Evolutionary conservation across 108 stramenopile species (phyloP).

Genomic region (Poteriospumella lacustris): DNA sequence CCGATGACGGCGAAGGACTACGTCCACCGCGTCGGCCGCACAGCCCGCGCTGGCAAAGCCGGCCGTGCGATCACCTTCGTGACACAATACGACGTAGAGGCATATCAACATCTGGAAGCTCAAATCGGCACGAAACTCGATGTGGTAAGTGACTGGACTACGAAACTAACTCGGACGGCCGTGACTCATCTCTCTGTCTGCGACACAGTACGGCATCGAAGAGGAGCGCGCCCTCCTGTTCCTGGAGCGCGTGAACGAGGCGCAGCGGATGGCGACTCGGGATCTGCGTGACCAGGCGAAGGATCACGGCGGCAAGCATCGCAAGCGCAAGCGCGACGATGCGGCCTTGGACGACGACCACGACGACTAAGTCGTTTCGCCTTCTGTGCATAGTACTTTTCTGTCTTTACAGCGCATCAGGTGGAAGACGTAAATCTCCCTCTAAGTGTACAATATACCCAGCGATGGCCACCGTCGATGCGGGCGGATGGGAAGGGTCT

Average conservation of each 20-base stretch:
- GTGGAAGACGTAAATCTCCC: too few relatives aligned
- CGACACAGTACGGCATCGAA: conserved; percentile 65
- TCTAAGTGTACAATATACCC: too few relatives aligned
- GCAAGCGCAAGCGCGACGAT: conserved; percentile 1
- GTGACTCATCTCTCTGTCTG: background rate
- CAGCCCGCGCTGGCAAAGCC: conserved; percentile 88
- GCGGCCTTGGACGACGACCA: background rate
- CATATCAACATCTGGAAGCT: conserved; percentile 89
- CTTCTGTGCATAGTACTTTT: too few relatives aligned
- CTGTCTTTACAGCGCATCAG: too few relatives aligned
- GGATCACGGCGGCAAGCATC: background rate
- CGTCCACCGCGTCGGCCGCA: conserved; percentile 78
- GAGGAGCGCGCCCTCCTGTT: conserved; percentile 86
- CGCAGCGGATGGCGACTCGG: conserved; percentile 67
- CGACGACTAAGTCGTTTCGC: background rate
- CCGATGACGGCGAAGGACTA: conserved; percentile 84
- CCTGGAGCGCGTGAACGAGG: conserved; percentile 89
- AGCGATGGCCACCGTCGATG: too few relatives aligned
- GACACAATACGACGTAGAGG: conserved; percentile 97
- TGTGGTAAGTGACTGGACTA: conserved; percentile 26
- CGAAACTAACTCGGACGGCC: background rate
- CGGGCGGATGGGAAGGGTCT: too few relatives aligned
- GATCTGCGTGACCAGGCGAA: conserved; percentile 35
- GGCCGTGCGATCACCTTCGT: conserved; percentile 95
- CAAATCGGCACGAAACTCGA: conserved; percentile 65